Base-by-base conservation (phyloP, 352 stramenopile genomes). In the Globisporangium orthogonon region DNA sequence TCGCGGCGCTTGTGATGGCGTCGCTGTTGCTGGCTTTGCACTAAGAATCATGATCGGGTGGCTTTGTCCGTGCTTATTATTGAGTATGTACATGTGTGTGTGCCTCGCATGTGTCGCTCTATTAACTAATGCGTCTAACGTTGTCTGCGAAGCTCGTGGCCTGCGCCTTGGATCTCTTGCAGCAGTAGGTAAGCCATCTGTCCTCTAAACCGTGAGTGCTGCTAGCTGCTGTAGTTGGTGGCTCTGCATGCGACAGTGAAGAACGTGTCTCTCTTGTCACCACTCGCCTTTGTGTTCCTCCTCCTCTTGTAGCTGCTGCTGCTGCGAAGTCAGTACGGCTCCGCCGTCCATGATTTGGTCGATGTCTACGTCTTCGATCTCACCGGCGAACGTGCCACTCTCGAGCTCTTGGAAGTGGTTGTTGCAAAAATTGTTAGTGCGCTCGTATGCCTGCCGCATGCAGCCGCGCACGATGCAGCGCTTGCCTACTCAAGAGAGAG, bases 401-500 rank as follows among this genome's bases (percentile, higher is more conserved):
- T 61, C 33, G 58, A 62, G 57, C 53, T 62, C 56, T 18, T 66
- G 67, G 56, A 71, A 78, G 56, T 86, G 75, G 46, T 71, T 78
- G 6, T 69, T 67, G 63, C 75, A 86, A 43, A 69, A 76, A 59
- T 86, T 85, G 35, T 67, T 56, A 0, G 76, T 87, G 28, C 76
- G 72, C 55, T 85, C 74, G 60, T 87, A 87, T n/a, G 76, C 76
- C 44, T 74, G 76, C 15, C 70, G 67, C 29, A 59, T 63, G 43
- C 71, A 79, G 29, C 63, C 60, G 2, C 44, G 45, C 18, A 65
- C 66, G n/a, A 73, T 54, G 39, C 63, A 74, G 51, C 77, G 74
- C 51, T 84, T 86, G 53, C 77, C 77, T 70, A 33, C 37, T 43
- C 37, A 13, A 43, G 37, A 4, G 18, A 43, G 3, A 3, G 14